Percentiles rank a stretch among this genome's conserved stretches.
These are phyloP conservation scores for Pyricularia sp. DNA, from an alignment of 2,329 filamentous ascomycete genomes.

Conservation along the genomic window DNA sequence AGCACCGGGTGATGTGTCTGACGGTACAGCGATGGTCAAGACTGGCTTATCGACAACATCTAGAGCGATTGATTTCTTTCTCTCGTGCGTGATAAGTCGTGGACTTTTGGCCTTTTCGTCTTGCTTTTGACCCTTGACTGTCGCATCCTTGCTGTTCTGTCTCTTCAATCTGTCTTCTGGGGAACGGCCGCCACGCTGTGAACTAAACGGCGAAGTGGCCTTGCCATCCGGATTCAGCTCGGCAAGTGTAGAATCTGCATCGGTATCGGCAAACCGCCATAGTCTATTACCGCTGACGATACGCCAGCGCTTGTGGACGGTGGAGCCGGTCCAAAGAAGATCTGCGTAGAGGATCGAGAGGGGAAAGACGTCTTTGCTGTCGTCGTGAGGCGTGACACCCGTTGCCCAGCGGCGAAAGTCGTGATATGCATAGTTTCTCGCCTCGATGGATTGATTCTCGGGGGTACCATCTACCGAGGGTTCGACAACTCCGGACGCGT, in stretches of 20 bases:
- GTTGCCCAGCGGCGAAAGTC: conserved; percentile 31
- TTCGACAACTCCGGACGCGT: background rate
- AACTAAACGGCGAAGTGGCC: background rate
- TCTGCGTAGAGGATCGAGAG: conserved; percentile 25
- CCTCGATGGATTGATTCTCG: background rate
- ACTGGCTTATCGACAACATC: background rate
- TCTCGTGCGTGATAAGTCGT: background rate
- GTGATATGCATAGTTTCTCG: conserved; percentile 14
- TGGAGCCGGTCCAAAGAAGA: conserved; percentile 28
- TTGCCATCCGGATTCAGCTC: background rate
- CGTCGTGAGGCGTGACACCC: conserved; percentile 29
- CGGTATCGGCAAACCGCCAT: conserved; percentile 16
- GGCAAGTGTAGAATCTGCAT: background rate
- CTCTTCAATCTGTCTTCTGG: background rate
- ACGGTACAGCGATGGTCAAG: background rate
- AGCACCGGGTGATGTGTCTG: background rate
- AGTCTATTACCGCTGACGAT: conserved; percentile 29
- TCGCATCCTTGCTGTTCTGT: background rate
- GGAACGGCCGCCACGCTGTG: background rate
- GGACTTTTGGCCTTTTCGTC: background rate
- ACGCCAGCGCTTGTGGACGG: conserved; percentile 27
- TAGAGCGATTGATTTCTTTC: background rate
- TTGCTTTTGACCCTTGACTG: background rate
- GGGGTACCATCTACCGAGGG: background rate
- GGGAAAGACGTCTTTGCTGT: conserved; percentile 33